These are phyloP conservation scores for Blastobotrys peoriensis DNA, from an alignment of 805 yeast species.

Conservation along the genomic window DNA sequence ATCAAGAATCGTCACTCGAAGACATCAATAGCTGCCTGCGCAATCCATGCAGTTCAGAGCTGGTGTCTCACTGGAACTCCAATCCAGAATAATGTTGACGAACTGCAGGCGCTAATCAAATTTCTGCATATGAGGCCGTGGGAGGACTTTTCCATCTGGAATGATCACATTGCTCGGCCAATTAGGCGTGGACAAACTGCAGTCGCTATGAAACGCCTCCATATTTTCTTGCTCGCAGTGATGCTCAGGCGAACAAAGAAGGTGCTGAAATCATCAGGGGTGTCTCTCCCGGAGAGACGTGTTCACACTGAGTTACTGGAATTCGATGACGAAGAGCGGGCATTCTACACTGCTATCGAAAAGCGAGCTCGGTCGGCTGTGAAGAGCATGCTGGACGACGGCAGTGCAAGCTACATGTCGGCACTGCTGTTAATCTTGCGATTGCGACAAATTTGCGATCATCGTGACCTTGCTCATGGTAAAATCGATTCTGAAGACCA, in stretches of 20 bases:
- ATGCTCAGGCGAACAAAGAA: slow-evolving; percentile 44
- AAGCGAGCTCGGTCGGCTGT: slow-evolving; percentile 14
- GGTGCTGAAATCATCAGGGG: slow-evolving; percentile 25
- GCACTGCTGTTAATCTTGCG: slow-evolving; percentile 31
- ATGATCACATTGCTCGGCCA: slow-evolving; percentile 24
- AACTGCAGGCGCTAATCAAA: slow-evolving; percentile 44
- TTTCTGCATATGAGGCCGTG: slow-evolving; percentile 33
- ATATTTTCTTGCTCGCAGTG: slow-evolving; percentile 26
- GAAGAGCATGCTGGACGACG: slow-evolving; percentile 33
- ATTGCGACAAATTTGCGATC: slow-evolving; percentile 36
- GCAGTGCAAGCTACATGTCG: slow-evolving; percentile 18
- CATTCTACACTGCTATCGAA: slow-evolving; percentile 25
- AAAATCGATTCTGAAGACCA: slow-evolving; percentile 12
- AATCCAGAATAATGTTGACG: slow-evolving; percentile 50
- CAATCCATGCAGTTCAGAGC: slow-evolving; percentile 38
- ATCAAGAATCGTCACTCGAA: slow-evolving; percentile 48
- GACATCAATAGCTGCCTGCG: slow-evolving; percentile 41
- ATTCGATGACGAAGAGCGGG: slow-evolving; percentile 26
- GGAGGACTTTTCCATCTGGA: slow-evolving; percentile 22
- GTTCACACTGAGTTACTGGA: slow-evolving; percentile 20
- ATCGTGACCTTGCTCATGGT: slow-evolving; percentile 13
- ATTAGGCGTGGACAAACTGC: slow-evolving; percentile 19
- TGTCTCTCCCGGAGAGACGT: slow-evolving; percentile 22
- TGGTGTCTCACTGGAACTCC: slow-evolving; percentile 68
- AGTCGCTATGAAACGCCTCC: slow-evolving; percentile 23